Conservation (phyloP, 1,284 basidiomycete genomes). For the Sporisorium exsertum region DNA sequence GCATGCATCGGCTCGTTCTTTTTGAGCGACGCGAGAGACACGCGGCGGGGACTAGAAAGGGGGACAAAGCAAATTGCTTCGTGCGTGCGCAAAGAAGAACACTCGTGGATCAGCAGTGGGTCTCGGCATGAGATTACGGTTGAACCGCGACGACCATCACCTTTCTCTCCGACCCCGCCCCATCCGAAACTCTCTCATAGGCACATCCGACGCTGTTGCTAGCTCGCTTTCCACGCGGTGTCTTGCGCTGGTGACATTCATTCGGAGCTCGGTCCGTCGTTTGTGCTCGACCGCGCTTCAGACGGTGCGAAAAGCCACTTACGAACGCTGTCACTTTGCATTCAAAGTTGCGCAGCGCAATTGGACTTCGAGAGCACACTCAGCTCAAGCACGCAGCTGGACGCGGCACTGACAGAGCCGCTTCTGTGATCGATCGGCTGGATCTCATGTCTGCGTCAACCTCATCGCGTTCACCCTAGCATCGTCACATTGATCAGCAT, state of each 20-base stretch:
- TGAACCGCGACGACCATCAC: not conserved
- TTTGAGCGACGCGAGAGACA: not conserved
- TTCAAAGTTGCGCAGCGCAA: not conserved
- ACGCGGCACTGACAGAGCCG: not conserved
- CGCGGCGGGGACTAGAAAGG: not conserved
- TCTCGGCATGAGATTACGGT: not conserved
- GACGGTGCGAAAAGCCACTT: not conserved
- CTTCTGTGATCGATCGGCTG: not conserved
- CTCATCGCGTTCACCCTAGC: not conserved
- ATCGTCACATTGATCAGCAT: not conserved
- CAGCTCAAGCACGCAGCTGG: not conserved
- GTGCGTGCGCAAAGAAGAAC: not conserved
- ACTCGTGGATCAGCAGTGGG: not conserved
- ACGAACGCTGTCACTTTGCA: not conserved
- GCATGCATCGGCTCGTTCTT: not conserved
- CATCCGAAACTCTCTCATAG: not conserved
- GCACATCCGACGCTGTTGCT: not conserved
- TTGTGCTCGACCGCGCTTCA: not conserved
- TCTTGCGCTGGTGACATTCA: not conserved
- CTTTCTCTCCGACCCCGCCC: not conserved
- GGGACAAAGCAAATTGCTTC: not conserved
- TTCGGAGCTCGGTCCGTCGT: not conserved
- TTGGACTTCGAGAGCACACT: not conserved
- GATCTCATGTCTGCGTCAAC: conserved; percentile 4
- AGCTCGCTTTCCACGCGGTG: not conserved